phyloP scores from a whole-genome alignment of 164 flowering plant species.

The Taxillus chinensis region DNA sequence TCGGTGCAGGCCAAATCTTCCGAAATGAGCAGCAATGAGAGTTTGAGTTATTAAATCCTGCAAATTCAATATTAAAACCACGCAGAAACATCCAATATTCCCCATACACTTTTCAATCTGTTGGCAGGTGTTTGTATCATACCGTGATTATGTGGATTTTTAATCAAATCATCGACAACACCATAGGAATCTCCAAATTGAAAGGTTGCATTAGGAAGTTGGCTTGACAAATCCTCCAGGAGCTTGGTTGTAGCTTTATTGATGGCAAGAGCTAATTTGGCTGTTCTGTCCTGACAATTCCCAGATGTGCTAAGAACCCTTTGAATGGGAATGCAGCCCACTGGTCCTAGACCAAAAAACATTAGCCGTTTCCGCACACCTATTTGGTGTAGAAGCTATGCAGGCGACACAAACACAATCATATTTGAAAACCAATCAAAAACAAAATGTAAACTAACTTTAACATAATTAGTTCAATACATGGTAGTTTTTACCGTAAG shows the following conservation, averaged over 20 bases:
- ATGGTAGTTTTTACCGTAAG: conserved; percentile 35
- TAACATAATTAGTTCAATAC: no score
- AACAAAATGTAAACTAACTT: no score
- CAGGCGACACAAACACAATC: not conserved
- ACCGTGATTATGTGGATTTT: conserved; percentile 71
- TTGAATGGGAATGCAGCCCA: conserved; percentile 97
- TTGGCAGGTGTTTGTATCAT: conserved; percentile 7
- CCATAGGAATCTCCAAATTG: conserved; percentile 83
- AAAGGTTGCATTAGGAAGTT: conserved; percentile 52
- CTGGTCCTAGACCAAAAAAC: conserved; percentile 88
- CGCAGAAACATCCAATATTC: not conserved
- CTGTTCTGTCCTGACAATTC: conserved; percentile 54
- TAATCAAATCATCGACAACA: conserved; percentile 66
- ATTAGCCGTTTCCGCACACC: conserved; percentile 75
- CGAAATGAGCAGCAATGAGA: conserved; percentile 85
- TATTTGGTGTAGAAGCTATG: conserved; percentile 44
- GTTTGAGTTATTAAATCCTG: conserved; percentile 73
- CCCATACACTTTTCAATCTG: no score
- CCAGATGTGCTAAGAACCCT: conserved; percentile 59
- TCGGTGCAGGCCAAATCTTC: conserved; percentile 60
- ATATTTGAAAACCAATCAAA: not conserved
- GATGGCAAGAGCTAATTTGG: conserved; percentile 59
- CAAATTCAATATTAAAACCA: not conserved
- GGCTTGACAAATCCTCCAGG: conserved; percentile 23
- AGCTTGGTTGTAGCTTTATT: conserved; percentile 46